Evolutionary conservation across 257 asterid species (phyloP).

Genomic region (Nicotiana benthamiana): DNA sequence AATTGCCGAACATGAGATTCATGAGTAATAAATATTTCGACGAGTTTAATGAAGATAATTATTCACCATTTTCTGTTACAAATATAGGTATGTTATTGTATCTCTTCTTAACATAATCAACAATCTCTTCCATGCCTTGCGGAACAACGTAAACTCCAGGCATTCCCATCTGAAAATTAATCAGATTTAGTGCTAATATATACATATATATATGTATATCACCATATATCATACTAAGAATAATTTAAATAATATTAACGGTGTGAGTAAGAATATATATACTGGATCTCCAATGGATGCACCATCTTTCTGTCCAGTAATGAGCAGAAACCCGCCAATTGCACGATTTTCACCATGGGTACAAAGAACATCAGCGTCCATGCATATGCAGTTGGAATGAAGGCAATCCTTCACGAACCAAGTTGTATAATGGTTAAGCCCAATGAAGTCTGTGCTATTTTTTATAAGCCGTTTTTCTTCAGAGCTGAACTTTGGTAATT

Average conservation of each 20-base stretch:
- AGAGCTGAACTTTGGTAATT: slow-evolving; percentile 46
- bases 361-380: slow-evolving; percentile 20
- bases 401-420: slow-evolving; percentile 61
- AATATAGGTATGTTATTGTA: slow-evolving; percentile 61
- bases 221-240: too few species aligned
- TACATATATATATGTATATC: too few species aligned
- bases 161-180: slow-evolving; percentile 37
- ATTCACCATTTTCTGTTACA: slow-evolving; percentile 64
- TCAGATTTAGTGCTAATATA: background rate
- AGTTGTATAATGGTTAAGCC: slow-evolving; percentile 60
- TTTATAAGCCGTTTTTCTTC: slow-evolving; percentile 39
- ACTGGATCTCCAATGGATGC: slow-evolving; percentile 61
- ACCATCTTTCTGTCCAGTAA: slow-evolving; percentile 40
- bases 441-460: slow-evolving; percentile 58
- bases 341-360: slow-evolving; percentile 38
- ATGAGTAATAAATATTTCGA: background rate
- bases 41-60: background rate
- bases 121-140: slow-evolving; percentile 49
- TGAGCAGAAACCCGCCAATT: slow-evolving; percentile 38
- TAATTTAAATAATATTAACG: background rate
- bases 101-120: slow-evolving; percentile 42
- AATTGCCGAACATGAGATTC: background rate
- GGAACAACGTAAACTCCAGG: slow-evolving; percentile 43
- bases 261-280: background rate
- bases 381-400: slow-evolving; percentile 43